Conservation (phyloP, 345 rosid species). For the Punica granatum region DNA sequence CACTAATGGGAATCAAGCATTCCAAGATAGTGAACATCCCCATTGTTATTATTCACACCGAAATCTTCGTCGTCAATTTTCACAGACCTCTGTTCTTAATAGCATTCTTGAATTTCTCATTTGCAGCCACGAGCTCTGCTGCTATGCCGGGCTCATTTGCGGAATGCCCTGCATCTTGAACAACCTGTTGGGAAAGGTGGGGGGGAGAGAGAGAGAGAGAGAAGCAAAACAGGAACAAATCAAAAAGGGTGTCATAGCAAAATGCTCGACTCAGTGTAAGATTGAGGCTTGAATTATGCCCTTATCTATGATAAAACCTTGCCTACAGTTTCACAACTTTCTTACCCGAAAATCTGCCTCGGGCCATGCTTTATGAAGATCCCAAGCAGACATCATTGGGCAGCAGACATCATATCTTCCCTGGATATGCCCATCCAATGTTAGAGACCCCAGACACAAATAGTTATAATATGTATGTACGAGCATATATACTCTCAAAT, state of each 20-base stretch:
- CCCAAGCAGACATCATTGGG: conserved; percentile 99
- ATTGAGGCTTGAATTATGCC: too few relatives aligned
- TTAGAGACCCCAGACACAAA: conserved; percentile 9
- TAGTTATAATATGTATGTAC: neutral
- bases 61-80: too few relatives aligned
- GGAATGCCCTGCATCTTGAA: conserved; percentile 88
- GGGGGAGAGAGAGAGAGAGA: neutral
- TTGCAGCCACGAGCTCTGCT: conserved; percentile 84
- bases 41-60: too few relatives aligned
- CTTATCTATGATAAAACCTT: neutral
- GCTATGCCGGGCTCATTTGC: conserved; percentile 85
- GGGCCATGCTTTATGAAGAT: conserved; percentile 93
- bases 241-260: neutral
- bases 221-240: neutral
- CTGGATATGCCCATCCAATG: conserved; percentile 72
- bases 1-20: neutral
- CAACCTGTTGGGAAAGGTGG: conserved; percentile 39
- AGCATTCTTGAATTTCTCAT: conserved; percentile 58
- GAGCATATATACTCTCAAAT: neutral
- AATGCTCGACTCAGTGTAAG: neutral
- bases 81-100: conserved; percentile 18
- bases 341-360: conserved; percentile 86
- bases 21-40: neutral
- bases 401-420: conserved; percentile 93
- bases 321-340: neutral